Percentiles rank a stretch among this genome's conserved stretches.
Evolutionary conservation across 148 eudicot genomes (phyloP).

Genomic region (Camellia japonica): DNA sequence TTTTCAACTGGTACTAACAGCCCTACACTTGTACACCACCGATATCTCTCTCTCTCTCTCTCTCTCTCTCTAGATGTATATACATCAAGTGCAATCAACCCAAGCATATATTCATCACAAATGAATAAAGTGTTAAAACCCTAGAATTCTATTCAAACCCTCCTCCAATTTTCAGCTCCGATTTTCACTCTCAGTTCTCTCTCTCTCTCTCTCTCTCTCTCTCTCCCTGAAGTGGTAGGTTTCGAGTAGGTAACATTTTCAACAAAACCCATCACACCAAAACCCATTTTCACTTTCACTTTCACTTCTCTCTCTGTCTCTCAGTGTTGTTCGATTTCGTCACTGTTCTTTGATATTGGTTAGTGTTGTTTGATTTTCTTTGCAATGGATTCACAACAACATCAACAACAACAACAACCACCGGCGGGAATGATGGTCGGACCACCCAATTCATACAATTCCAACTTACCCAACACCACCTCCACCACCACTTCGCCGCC

Average conservation of each 20-base stretch:
- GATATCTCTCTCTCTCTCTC: no score
- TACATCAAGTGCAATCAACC: no score
- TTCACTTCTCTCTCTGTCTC: not conserved
- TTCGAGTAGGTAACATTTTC: conserved; percentile 4
- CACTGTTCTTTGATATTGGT: no score
- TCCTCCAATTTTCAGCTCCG: not conserved
- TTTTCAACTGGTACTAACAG: no score
- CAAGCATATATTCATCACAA: not conserved
- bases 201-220: conserved; percentile 2
- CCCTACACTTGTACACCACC: no score
- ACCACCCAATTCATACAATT: conserved; percentile 24
- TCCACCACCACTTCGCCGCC: conserved; percentile 11
- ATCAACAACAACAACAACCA: conserved; percentile 22
- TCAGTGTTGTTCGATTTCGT: no score
- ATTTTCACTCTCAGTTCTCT: no score
- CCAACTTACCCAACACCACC: conserved; percentile 16
- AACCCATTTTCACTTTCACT: not conserved
- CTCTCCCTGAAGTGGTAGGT: not conserved
- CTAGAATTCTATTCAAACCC: conserved; percentile 3
- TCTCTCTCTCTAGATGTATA: no score
- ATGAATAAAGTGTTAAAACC: not conserved
- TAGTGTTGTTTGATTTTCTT: not conserved
- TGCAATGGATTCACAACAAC: conserved; percentile 28
- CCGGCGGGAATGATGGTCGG: conserved; percentile 34
- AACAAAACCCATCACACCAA: conserved; percentile 11